Conservation (phyloP, 2,329 filamentous ascomycete species). For the Aspergillus glaucus region DNA sequence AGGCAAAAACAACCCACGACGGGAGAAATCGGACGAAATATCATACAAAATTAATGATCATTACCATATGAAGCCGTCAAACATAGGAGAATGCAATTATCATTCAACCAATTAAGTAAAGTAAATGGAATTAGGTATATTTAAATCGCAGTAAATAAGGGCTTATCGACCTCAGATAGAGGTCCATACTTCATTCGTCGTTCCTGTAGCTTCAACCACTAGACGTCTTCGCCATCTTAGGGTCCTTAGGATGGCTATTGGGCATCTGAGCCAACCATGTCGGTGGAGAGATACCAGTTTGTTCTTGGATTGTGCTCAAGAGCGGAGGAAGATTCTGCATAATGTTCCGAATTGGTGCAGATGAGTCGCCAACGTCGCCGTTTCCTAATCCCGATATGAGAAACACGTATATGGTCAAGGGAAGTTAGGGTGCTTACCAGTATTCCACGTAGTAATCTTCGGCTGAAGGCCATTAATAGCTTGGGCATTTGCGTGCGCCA, state of each 20-base stretch:
- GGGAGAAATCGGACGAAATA: no score
- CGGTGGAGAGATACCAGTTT: slow-evolving; percentile 76
- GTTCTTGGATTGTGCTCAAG: slow-evolving; percentile 78
- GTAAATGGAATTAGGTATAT: no score
- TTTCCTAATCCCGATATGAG: slow-evolving; percentile 25
- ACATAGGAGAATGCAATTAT: no score
- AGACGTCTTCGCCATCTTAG: background rate
- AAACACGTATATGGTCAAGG: background rate
- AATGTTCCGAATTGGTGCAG: slow-evolving; percentile 66
- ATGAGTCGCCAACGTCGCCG: slow-evolving; percentile 47
- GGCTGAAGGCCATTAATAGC: slow-evolving; percentile 73
- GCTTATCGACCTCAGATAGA: no score
- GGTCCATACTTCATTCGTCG: no score
- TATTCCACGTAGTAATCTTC: slow-evolving; percentile 90
- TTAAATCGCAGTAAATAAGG: no score
- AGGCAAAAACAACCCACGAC: no score
- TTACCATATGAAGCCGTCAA: no score
- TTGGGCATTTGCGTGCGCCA: slow-evolving; percentile 70
- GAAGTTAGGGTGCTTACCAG: slow-evolving; percentile 41
- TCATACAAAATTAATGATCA: no score
- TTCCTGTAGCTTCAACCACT: background rate
- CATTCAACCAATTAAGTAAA: no score
- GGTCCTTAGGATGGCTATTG: background rate
- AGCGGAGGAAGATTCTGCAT: slow-evolving; percentile 80
- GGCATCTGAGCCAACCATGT: slow-evolving; percentile 61